phyloP scores from a whole-genome alignment of 176 grass and related monocot genomes.

The Lolium multiflorum region DNA sequence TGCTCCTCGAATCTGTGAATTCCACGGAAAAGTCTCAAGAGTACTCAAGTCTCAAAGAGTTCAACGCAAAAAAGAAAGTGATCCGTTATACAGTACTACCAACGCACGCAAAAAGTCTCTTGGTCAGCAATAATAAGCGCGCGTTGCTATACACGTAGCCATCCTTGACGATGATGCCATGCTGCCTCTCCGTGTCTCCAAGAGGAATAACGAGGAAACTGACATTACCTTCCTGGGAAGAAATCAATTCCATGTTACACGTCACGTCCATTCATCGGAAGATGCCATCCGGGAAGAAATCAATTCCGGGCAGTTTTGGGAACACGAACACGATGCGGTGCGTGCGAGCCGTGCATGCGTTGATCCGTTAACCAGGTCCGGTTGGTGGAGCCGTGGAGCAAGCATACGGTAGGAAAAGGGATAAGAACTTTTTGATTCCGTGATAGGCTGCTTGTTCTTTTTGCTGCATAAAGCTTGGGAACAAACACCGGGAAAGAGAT shows the following conservation, averaged over 20 bases:
- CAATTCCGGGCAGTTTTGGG: not conserved
- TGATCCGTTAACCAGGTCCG: not conserved
- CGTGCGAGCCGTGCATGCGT: not conserved
- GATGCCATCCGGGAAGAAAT: not conserved
- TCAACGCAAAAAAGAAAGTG: not conserved
- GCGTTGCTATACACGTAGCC: not conserved
- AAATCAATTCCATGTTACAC: conserved; percentile 2
- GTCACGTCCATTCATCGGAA: not conserved
- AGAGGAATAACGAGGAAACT: not conserved
- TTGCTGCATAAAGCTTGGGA: not conserved
- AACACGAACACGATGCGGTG: conserved; percentile 24
- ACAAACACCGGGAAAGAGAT: not conserved
- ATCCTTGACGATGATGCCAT: not conserved
- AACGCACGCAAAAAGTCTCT: not conserved
- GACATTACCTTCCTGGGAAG: not conserved
- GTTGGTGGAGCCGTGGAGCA: not conserved
- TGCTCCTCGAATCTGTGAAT: no score
- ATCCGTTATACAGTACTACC: not conserved
- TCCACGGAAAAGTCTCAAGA: no score
- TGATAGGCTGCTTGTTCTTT: not conserved
- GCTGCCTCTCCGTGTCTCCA: not conserved
- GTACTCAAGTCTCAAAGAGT: no score
- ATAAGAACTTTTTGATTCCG: not conserved
- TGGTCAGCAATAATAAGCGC: not conserved
- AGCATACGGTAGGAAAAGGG: not conserved